phyloP scores from a whole-genome alignment of 2,329 filamentous ascomycete genomes.

The Neurospora sp. region DNA sequence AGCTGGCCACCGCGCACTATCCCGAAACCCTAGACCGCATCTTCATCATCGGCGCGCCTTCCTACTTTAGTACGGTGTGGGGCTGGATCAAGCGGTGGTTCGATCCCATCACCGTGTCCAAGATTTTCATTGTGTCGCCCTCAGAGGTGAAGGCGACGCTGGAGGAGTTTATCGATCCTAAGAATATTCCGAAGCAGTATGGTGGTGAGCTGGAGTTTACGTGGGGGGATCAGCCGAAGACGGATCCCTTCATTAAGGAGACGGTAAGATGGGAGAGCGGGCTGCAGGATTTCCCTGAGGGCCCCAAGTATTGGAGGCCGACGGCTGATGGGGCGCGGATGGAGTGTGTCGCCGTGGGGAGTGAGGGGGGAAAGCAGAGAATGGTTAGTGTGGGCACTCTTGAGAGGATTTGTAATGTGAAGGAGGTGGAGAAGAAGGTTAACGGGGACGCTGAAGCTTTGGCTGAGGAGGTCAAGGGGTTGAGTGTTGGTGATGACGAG shows the following conservation, averaged over 20 bases:
- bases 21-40: constrained; percentile 85
- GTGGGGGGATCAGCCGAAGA: constrained; percentile 64
- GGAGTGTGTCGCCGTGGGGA: constrained; percentile 45
- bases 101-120: constrained; percentile 84
- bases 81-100: constrained; percentile 95
- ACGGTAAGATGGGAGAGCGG: constrained; percentile 43
- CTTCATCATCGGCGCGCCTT: constrained; percentile 80
- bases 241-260: constrained; percentile 54
- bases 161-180: constrained; percentile 67
- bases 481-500: constrained; percentile 14
- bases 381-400: constrained; percentile 38
- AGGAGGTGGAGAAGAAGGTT: constrained; percentile 8
- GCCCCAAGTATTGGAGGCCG: constrained; percentile 50
- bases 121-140: constrained; percentile 63
- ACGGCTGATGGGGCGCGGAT: constrained; percentile 34
- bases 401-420: constrained; percentile 4
- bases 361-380: constrained; percentile 33
- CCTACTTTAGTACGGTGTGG: constrained; percentile 90
- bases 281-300: constrained; percentile 41
- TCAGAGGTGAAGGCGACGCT: constrained; percentile 69
- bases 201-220: constrained; percentile 77
- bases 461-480: constrained; percentile 14
- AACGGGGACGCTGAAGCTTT: constrained; percentile 1
- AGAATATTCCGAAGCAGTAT: constrained; percentile 82
- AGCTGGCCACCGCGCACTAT: constrained; percentile 85